Percentiles rank a stretch among this genome's conserved stretches.
phyloP scores from a whole-genome alignment of 371 early-diverging fungal species.

The Syncephalastrum racemosum region DNA sequence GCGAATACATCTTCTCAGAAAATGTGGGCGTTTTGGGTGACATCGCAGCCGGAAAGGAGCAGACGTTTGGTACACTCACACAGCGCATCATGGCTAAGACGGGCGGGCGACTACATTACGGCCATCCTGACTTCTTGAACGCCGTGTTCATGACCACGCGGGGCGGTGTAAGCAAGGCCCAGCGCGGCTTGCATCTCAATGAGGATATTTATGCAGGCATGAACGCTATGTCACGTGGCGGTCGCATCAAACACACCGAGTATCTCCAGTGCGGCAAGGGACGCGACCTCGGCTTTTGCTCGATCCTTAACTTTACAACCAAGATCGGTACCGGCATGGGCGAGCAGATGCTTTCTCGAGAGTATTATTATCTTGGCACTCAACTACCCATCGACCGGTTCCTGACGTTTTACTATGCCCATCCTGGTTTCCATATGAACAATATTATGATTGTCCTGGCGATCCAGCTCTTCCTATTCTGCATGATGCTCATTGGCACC shows the following conservation, averaged over 20 bases:
- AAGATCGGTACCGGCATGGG: conserved; percentile 93
- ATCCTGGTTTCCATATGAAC: conserved; percentile 91
- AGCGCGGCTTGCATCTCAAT: conserved; percentile 87
- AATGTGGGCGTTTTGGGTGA: conserved; percentile 88
- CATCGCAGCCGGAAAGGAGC: conserved; percentile 89
- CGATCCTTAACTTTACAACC: conserved; percentile 85
- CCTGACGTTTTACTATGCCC: conserved; percentile 86
- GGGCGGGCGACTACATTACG: conserved; percentile 83
- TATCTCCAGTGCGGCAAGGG: conserved; percentile 93
- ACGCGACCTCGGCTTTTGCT: conserved; percentile 87
- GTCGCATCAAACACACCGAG: conserved; percentile 89
- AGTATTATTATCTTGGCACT: conserved; percentile 86
- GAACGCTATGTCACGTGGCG: conserved; percentile 83
- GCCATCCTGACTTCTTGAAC: conserved; percentile 91
- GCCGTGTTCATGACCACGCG: conserved; percentile 86
- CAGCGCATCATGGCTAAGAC: conserved; percentile 88
- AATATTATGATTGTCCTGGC: conserved; percentile 89
- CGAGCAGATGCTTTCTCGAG: conserved; percentile 87
- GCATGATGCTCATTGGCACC: conserved; percentile 73
- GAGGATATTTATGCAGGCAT: conserved; percentile 95
- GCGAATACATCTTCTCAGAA: conserved; percentile 90
- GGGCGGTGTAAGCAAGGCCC: conserved; percentile 88
- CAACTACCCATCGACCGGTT: conserved; percentile 82
- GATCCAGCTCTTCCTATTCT: conserved; percentile 81
- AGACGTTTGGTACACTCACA: conserved; percentile 85